Conservation (phyloP, 2,329 filamentous ascomycete genomes). For the Monosporascus sp. region DNA sequence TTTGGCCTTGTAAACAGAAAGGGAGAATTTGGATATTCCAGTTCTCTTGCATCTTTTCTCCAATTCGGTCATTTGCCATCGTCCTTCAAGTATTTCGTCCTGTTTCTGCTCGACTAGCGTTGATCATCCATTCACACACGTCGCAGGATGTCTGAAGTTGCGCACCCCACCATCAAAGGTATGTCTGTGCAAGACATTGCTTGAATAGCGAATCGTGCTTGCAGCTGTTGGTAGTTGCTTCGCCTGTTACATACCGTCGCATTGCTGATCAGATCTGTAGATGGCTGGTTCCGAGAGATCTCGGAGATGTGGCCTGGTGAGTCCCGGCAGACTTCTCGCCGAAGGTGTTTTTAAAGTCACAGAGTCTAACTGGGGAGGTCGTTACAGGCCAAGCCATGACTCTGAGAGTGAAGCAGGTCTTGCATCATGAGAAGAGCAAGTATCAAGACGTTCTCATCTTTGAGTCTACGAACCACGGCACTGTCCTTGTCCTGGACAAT, state of each 20-base stretch:
- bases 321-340: constrained; percentile 15
- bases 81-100: background rate
- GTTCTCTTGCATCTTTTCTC: background rate
- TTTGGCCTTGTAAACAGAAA: background rate
- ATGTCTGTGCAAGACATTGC: constrained; percentile 15
- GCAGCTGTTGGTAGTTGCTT: background rate
- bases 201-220: too few species aligned
- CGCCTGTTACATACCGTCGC: background rate
- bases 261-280: constrained; percentile 39
- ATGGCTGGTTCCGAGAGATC: constrained; percentile 99
- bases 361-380: constrained; percentile 1
- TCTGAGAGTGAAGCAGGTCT: constrained; percentile 92
- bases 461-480: constrained; percentile 95
- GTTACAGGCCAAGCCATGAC: constrained; percentile 87
- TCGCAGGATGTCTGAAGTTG: constrained; percentile 34
- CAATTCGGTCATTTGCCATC: background rate
- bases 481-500: constrained; percentile 94
- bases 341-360: background rate
- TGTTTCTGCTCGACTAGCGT: background rate
- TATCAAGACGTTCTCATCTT: constrained; percentile 99
- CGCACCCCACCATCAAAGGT: constrained; percentile 55
- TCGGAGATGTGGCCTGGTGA: constrained; percentile 91
- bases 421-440: constrained; percentile 98
- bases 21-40: background rate
- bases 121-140: background rate